Evolutionary conservation across 2,329 filamentous ascomycete genomes (phyloP).

Genomic region (Fusarium sp.): DNA sequence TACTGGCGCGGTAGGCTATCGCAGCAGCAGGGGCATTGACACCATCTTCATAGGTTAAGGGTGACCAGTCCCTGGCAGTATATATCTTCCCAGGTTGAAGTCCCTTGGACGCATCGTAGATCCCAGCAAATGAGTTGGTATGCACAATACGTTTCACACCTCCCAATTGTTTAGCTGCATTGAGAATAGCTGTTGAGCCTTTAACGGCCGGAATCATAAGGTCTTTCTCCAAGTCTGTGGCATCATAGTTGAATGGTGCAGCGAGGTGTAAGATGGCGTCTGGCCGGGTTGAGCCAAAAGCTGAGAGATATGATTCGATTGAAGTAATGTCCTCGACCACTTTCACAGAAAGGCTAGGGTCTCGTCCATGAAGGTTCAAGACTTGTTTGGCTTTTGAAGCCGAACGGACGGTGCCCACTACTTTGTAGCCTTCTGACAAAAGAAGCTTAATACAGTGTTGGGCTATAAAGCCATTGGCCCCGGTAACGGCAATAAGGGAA

Average conservation of each 20-base stretch:
- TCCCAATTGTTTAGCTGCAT: not conserved
- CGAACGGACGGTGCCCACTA: conserved; percentile 6
- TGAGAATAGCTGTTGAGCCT: conserved; percentile 12
- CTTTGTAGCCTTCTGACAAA: conserved; percentile 1
- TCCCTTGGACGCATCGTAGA: conserved; percentile 11
- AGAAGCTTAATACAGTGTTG: conserved; percentile 8
- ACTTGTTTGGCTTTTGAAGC: conserved; percentile 7
- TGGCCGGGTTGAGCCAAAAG: not conserved
- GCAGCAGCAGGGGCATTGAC: conserved; percentile 6
- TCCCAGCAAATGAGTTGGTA: conserved; percentile 17
- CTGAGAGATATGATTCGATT: not conserved
- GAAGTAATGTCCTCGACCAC: conserved; percentile 12
- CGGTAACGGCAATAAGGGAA: conserved; percentile 3
- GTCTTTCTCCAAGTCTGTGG: not conserved
- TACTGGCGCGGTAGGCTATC: conserved; percentile 1
- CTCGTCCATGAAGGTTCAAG: not conserved
- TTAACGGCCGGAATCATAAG: conserved; percentile 15
- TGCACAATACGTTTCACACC: conserved; percentile 5
- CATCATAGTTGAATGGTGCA: conserved; percentile 8
- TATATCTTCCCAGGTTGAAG: conserved; percentile 6
- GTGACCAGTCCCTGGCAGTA: conserved; percentile 9
- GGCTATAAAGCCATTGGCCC: conserved; percentile 19
- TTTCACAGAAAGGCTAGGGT: conserved; percentile 10
- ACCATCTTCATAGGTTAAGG: conserved; percentile 7
- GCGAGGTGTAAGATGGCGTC: conserved; percentile 12